These are phyloP conservation scores for Phaffia rhodozyma DNA, from an alignment of 1,284 basidiomycete genomes.

Conservation along the genomic window DNA sequence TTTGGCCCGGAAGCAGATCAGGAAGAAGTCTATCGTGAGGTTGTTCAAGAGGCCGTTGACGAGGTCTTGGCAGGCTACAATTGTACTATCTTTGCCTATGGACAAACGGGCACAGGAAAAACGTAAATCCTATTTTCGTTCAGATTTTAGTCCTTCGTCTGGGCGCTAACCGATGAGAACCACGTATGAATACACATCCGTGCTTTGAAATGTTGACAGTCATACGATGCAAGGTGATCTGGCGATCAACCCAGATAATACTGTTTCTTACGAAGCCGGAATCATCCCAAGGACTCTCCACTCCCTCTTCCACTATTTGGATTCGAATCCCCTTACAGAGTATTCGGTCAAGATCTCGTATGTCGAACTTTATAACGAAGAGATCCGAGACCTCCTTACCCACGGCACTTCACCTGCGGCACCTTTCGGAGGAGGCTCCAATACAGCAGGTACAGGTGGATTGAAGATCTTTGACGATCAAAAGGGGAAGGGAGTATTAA, in stretches of 20 bases:
- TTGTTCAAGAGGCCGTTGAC: conserved; percentile 81
- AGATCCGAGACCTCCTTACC: conserved; percentile 80
- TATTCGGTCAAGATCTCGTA: conserved; percentile 91
- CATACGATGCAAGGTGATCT: conserved; percentile 94
- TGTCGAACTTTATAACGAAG: conserved; percentile 98
- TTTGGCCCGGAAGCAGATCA: conserved; percentile 98
- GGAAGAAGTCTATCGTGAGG: conserved; percentile 83
- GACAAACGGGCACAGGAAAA: conserved; percentile 97
- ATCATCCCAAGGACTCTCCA: conserved; percentile 97
- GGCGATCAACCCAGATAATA: conserved; percentile 58
- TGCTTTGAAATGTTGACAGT: conserved; percentile 37
- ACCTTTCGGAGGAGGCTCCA: conserved; percentile 22
- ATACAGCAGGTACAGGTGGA: conserved; percentile 35
- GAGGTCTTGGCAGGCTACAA: conserved; percentile 94
- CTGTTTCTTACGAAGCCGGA: conserved; percentile 78
- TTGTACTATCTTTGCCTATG: conserved; percentile 96
- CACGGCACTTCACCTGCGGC: conserved; percentile 49
- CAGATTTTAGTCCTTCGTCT: no score
- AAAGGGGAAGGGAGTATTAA: conserved; percentile 68
- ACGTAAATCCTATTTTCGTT: conserved; percentile 52
- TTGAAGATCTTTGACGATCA: conserved; percentile 90
- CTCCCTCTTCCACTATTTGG: conserved; percentile 79
- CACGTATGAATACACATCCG: not conserved
- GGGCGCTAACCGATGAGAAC: not conserved
- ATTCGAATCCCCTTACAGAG: conserved; percentile 53